Conservation (phyloP, 345 rosid species). For the Brassica carinata region DNA sequence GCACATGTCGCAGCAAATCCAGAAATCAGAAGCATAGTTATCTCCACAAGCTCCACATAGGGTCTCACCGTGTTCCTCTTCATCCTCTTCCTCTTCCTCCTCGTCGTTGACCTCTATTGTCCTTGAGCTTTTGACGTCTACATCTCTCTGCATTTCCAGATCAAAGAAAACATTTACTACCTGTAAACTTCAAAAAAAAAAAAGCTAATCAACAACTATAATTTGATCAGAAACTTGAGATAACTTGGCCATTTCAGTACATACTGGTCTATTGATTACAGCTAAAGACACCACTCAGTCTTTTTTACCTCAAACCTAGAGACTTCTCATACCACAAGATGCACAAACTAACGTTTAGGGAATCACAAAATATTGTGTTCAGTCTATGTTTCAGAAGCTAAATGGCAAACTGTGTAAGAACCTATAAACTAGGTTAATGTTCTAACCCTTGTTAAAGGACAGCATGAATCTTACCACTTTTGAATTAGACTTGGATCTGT, state of each 20-base stretch:
- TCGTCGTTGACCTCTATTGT: conserved; percentile 47
- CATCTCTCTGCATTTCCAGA: conserved; percentile 48
- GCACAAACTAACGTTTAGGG: background rate
- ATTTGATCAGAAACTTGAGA: background rate
- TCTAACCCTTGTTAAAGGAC: background rate
- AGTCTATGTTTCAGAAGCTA: background rate
- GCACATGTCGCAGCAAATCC: conserved; percentile 83
- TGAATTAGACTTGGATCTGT: conserved; percentile 58
- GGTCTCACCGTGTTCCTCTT: conserved; percentile 72
- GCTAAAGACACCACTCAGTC: background rate
- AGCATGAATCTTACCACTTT: conserved; percentile 49
- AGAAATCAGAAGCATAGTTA: conserved; percentile 74
- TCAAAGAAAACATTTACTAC: conserved; percentile 16
- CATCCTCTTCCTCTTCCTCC: conserved; percentile 49
- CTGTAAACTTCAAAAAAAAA: background rate
- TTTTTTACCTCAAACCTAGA: background rate
- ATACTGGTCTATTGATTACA: background rate
- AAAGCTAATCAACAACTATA: background rate
- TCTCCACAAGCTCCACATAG: conserved; percentile 86
- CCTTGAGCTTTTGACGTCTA: conserved; percentile 52
- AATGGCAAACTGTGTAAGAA: background rate
- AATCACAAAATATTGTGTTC: background rate
- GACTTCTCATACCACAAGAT: background rate
- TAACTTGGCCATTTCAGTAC: background rate
- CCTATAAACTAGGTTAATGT: background rate